Conservation (phyloP, 148 eudicot genomes). For the Silene latifolia region DNA sequence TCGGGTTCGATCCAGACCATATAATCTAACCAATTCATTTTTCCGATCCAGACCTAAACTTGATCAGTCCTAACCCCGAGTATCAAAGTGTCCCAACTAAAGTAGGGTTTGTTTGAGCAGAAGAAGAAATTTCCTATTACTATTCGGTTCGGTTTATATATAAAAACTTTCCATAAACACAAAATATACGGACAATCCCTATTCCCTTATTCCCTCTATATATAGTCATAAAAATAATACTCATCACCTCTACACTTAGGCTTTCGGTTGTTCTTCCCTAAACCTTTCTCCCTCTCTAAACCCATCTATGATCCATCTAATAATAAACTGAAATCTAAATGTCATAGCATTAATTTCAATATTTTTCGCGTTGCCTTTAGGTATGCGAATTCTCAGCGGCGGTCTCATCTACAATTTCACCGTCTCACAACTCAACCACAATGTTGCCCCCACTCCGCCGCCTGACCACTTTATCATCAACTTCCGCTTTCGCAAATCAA, state of each 20-base stretch:
- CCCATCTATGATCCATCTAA: background rate
- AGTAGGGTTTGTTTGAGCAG: background rate
- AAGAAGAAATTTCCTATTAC: too few relatives aligned
- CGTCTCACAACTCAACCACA: conserved; percentile 4
- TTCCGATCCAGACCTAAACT: too few relatives aligned
- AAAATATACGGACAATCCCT: too few relatives aligned
- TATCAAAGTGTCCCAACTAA: too few relatives aligned
- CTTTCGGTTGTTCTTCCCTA: background rate
- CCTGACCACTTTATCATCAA: conserved; percentile 10
- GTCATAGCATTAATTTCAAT: background rate
- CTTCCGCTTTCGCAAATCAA: conserved; percentile 11
- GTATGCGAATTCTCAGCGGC: conserved; percentile 21
- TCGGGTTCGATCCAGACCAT: too few relatives aligned
- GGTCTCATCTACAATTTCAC: conserved; percentile 24
- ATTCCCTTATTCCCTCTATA: too few relatives aligned
- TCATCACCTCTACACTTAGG: too few relatives aligned
- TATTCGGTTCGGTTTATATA: too few relatives aligned
- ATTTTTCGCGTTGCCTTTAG: background rate
- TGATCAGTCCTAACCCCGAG: too few relatives aligned
- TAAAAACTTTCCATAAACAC: too few relatives aligned
- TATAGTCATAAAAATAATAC: too few relatives aligned
- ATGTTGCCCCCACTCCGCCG: background rate
- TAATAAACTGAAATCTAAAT: background rate
- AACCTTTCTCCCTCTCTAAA: background rate
- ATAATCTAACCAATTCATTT: too few relatives aligned